These are phyloP conservation scores for Candida labiduridarum DNA, from an alignment of 1,139 yeast genomes.

Conservation along the genomic window DNA sequence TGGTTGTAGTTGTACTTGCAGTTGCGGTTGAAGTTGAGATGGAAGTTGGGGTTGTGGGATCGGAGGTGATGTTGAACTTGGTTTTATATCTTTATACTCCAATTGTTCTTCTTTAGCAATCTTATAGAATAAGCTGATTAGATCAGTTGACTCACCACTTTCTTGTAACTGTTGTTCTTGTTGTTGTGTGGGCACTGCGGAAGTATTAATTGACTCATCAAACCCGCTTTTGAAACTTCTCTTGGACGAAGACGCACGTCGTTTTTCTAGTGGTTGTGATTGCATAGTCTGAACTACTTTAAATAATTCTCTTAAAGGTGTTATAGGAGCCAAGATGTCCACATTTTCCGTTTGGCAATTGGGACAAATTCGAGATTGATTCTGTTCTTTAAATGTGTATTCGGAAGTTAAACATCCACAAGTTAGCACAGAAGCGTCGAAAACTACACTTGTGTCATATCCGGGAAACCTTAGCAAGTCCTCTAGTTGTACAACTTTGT, in stretches of 20 bases:
- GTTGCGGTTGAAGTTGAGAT: background rate
- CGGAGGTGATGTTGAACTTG: background rate
- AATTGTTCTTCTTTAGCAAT: slow-evolving; percentile 43
- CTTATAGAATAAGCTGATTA: slow-evolving; percentile 42
- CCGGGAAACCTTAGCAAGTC: slow-evolving; percentile 34
- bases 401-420: slow-evolving; percentile 79
- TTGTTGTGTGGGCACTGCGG: too few species aligned
- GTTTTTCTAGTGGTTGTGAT: slow-evolving; percentile 11
- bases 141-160: slow-evolving; percentile 32
- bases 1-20: slow-evolving; percentile 1
- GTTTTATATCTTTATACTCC: background rate
- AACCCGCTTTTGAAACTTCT: slow-evolving; percentile 23
- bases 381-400: slow-evolving; percentile 28
- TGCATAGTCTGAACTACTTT: slow-evolving; percentile 30
- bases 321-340: slow-evolving; percentile 44
- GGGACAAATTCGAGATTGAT: slow-evolving; percentile 44
- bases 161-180: too few species aligned
- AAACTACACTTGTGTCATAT: slow-evolving; percentile 23
- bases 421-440: slow-evolving; percentile 58
- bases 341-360: slow-evolving; percentile 42
- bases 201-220: slow-evolving; percentile 8
- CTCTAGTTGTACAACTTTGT: slow-evolving; percentile 31
- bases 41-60: background rate
- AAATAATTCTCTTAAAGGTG: slow-evolving; percentile 56
- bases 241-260: slow-evolving; percentile 28